Evolutionary conservation across 257 asterid species (phyloP).

Genomic region (Nicotiana knightiana): DNA sequence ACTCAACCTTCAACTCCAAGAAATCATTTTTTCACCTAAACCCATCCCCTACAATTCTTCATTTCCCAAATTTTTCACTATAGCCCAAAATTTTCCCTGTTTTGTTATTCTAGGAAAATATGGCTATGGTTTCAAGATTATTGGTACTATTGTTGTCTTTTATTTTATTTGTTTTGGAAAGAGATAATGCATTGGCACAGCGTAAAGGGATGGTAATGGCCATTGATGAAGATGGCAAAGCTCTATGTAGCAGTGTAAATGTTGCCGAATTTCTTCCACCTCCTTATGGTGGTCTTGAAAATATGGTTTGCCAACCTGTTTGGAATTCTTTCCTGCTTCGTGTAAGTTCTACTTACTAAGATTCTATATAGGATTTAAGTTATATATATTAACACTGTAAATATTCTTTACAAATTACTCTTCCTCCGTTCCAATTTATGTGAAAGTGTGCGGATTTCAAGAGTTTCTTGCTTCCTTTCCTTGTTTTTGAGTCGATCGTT

Average conservation of each 20-base stretch:
- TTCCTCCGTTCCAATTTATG: too few relatives aligned
- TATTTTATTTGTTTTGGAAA: background rate
- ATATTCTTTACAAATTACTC: too few relatives aligned
- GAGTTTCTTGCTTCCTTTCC: too few relatives aligned
- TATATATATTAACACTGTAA: background rate
- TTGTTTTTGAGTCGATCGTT: too few relatives aligned
- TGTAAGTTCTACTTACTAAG: conserved; percentile 29
- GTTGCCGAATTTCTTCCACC: conserved; percentile 72
- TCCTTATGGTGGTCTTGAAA: conserved; percentile 56
- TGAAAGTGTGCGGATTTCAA: too few relatives aligned
- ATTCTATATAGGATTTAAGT: background rate
- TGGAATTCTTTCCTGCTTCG: conserved; percentile 79
- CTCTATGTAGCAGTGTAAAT: conserved; percentile 46
- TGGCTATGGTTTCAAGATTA: background rate
- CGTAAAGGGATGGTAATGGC: conserved; percentile 9
- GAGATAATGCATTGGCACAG: conserved; percentile 9
- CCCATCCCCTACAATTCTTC: background rate
- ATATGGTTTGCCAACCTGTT: conserved; percentile 72
- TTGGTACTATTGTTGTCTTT: background rate
- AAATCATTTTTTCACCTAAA: background rate
- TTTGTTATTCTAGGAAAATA: background rate
- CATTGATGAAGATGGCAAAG: conserved; percentile 14
- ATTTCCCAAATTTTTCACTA: background rate
- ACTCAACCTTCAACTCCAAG: conserved; percentile 11
- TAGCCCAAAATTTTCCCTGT: background rate